Conservation (phyloP, 192 early-diverging fungal genomes). For the Backusella psychrophila region DNA sequence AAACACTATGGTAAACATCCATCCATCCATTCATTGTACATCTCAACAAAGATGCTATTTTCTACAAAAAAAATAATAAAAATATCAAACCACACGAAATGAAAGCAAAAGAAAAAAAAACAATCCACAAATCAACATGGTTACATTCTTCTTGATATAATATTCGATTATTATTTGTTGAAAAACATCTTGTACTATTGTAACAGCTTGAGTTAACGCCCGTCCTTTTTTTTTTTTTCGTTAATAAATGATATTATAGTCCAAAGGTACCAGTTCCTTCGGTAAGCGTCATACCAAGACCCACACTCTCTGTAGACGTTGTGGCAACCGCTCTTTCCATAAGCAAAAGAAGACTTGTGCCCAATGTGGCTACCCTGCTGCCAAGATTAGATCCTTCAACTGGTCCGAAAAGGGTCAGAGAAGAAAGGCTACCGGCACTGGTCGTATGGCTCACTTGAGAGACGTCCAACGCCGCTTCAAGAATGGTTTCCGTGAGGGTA, state of each 20-base stretch:
- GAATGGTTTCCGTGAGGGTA: slow-evolving; percentile 96
- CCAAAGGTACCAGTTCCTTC: slow-evolving; percentile 98
- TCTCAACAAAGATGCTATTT: not conserved
- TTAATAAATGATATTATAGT: slow-evolving; percentile 44
- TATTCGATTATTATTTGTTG: not conserved
- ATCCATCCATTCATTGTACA: not conserved
- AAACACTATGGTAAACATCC: slow-evolving; percentile 5
- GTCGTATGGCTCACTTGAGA: slow-evolving; percentile 97
- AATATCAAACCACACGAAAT: not conserved
- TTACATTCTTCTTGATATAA: not conserved
- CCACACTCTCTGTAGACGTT: slow-evolving; percentile 97
- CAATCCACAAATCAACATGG: not conserved
- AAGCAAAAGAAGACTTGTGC: slow-evolving; percentile 99
- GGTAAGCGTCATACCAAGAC: slow-evolving; percentile 99
- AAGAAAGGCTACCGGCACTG: slow-evolving; percentile 99
- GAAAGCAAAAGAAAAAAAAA: not conserved
- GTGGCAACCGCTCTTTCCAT: slow-evolving; percentile 97
- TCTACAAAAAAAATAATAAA: not conserved
- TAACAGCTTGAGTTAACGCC: not conserved
- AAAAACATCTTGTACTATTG: not conserved
- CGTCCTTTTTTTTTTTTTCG: not conserved
- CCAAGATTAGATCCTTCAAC: slow-evolving; percentile 96
- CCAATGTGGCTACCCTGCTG: slow-evolving; percentile 97
- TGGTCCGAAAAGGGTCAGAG: slow-evolving; percentile 96
- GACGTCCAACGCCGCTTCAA: slow-evolving; percentile 90